phyloP scores from a whole-genome alignment of 2,329 filamentous ascomycete species.

The Aureobasidium uvarum region DNA sequence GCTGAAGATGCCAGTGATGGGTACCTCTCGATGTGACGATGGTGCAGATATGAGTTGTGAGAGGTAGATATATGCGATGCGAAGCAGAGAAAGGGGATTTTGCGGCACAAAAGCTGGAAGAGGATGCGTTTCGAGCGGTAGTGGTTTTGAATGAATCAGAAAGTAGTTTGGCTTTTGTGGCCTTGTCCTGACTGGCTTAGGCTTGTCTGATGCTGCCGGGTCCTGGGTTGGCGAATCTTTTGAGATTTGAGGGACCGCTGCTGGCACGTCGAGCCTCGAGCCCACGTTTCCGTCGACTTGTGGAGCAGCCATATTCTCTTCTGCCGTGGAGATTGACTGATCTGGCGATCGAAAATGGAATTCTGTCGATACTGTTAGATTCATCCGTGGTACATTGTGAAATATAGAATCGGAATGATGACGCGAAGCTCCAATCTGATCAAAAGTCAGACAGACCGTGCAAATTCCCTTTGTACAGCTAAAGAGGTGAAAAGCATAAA shows the following conservation, averaged over 20 bases:
- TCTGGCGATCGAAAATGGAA: no score
- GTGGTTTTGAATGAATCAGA: slow-evolving; percentile 76
- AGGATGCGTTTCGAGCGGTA: slow-evolving; percentile 77
- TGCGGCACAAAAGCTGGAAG: slow-evolving; percentile 85
- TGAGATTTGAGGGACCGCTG: neutral
- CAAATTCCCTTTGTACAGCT: no score
- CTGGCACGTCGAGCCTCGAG: neutral
- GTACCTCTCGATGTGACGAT: slow-evolving; percentile 60
- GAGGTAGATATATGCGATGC: slow-evolving; percentile 69
- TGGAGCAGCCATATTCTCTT: slow-evolving; percentile 1
- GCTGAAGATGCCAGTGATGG: slow-evolving; percentile 78
- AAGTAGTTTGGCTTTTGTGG: slow-evolving; percentile 58
- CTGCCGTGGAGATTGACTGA: no score
- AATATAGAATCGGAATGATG: neutral
- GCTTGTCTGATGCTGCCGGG: slow-evolving; percentile 29
- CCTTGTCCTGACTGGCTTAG: slow-evolving; percentile 32
- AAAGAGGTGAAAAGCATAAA: no score
- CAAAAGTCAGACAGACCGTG: no score
- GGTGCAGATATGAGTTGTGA: slow-evolving; percentile 49
- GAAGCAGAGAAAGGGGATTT: slow-evolving; percentile 84
- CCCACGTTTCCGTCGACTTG: neutral
- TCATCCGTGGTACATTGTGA: neutral
- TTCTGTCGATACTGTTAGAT: neutral
- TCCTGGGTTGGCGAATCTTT: slow-evolving; percentile 11
- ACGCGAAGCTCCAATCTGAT: neutral